These are phyloP conservation scores for Cydonia oblonga DNA, from an alignment of 331 rosid species.

Conservation along the genomic window DNA sequence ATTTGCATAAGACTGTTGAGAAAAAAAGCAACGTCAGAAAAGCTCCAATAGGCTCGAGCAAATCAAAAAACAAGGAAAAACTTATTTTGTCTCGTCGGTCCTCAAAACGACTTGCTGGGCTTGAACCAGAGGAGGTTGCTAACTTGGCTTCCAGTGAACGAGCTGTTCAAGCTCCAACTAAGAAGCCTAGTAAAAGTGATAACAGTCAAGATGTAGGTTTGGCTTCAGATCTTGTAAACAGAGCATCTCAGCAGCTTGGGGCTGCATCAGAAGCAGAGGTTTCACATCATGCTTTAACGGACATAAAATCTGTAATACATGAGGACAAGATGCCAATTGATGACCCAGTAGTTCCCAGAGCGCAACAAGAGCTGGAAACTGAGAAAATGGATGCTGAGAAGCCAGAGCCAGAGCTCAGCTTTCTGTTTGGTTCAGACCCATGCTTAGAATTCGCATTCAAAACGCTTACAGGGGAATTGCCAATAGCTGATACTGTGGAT, in stretches of 20 bases:
- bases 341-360: constrained; percentile 5
- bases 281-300: constrained; percentile 5
- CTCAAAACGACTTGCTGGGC: constrained; percentile 68
- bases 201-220: constrained; percentile 21
- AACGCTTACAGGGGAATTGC: constrained; percentile 59
- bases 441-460: constrained; percentile 63
- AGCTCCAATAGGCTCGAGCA: constrained; percentile 22
- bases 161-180: constrained; percentile 39
- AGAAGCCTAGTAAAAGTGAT: constrained; percentile 25
- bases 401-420: constrained; percentile 37
- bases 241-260: constrained; percentile 17
- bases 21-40: constrained; percentile 18
- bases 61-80: constrained; percentile 27
- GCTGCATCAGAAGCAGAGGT: background rate
- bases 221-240: constrained; percentile 13
- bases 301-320: constrained; percentile 14
- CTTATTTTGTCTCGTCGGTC: constrained; percentile 37
- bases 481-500: constrained; percentile 26
- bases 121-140: constrained; percentile 52
- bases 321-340: constrained; percentile 18
- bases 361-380: constrained; percentile 19
- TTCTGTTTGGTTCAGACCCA: constrained; percentile 67
- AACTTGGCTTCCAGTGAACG: constrained; percentile 28
- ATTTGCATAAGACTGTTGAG: background rate
- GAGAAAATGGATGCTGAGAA: constrained; percentile 33